Conservation (phyloP, 2,329 filamentous ascomycete genomes). For the Sphaerulina vaccinii region DNA sequence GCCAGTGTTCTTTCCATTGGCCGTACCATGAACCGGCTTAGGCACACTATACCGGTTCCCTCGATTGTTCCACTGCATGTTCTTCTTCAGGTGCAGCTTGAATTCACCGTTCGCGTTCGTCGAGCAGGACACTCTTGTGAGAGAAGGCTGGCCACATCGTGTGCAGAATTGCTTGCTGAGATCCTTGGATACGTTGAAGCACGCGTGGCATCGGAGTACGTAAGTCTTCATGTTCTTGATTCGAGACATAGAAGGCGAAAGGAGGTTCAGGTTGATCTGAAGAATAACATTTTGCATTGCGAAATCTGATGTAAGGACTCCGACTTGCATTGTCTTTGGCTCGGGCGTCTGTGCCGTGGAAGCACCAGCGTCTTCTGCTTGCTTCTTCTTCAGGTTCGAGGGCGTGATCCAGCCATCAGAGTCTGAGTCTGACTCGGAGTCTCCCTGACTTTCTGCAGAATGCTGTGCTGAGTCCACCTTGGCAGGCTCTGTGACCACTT, state of each 20-base stretch:
- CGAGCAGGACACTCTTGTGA: constrained; percentile 81
- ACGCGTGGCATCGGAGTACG: constrained; percentile 89
- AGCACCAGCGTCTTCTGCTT: constrained; percentile 61
- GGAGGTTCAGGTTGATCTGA: constrained; percentile 88
- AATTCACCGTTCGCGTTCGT: constrained; percentile 80
- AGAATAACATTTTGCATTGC: constrained; percentile 97
- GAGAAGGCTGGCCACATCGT: constrained; percentile 80
- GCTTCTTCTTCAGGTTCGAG: constrained; percentile 81
- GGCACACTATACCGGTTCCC: constrained; percentile 92
- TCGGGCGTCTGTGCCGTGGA: constrained; percentile 49
- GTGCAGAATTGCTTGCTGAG: constrained; percentile 91
- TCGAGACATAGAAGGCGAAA: constrained; percentile 74
- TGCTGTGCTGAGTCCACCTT: constrained; percentile 30
- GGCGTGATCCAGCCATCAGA: constrained; percentile 91
- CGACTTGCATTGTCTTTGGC: constrained; percentile 72
- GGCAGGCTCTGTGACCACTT: constrained; percentile 25
- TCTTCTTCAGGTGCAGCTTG: constrained; percentile 82
- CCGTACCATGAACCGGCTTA: constrained; percentile 77
- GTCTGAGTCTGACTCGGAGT: constrained; percentile 53
- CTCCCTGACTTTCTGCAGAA: constrained; percentile 34
- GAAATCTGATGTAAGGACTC: constrained; percentile 92
- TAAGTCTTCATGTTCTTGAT: constrained; percentile 85
- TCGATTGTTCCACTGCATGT: constrained; percentile 93
- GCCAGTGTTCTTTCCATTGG: constrained; percentile 70
- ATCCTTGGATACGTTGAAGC: constrained; percentile 80